A percentile compares a stretch with the other conserved stretches of the same genome.
phyloP scores from a whole-genome alignment of 257 asterid genomes.

The Jasminum sambac region DNA sequence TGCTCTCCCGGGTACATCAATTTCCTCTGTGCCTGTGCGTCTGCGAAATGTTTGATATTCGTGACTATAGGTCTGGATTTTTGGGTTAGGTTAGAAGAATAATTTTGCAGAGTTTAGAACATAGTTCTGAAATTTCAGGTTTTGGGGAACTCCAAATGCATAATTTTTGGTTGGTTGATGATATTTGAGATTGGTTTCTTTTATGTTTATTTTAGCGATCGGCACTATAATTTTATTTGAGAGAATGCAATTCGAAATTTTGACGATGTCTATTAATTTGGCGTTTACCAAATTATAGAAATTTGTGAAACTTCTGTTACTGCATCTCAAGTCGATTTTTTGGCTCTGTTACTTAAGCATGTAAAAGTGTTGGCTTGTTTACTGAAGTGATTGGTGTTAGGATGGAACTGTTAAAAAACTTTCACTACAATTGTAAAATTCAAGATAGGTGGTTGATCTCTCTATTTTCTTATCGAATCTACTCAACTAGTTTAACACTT shows the following conservation, averaged over 20 bases:
- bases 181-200: not conserved
- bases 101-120: not conserved
- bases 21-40: not conserved
- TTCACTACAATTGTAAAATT: not conserved
- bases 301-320: slow-evolving; percentile 7
- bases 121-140: not conserved
- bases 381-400: not conserved
- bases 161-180: slow-evolving; percentile 3
- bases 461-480: not conserved
- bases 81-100: not conserved
- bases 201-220: not conserved
- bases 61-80: not conserved
- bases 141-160: slow-evolving; percentile 5
- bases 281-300: slow-evolving; percentile 1
- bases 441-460: not conserved
- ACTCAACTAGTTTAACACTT: not conserved
- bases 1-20: slow-evolving; percentile 72
- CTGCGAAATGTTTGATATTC: not conserved
- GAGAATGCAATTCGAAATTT: not conserved
- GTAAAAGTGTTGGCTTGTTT: slow-evolving; percentile 1
- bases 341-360: not conserved
- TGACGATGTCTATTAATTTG: not conserved
- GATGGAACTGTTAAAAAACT: not conserved
- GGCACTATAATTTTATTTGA: not conserved
- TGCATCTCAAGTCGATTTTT: not conserved